phyloP scores from a whole-genome alignment of 1,139 yeast species.

The Zygosaccharomyces sapae region DNA sequence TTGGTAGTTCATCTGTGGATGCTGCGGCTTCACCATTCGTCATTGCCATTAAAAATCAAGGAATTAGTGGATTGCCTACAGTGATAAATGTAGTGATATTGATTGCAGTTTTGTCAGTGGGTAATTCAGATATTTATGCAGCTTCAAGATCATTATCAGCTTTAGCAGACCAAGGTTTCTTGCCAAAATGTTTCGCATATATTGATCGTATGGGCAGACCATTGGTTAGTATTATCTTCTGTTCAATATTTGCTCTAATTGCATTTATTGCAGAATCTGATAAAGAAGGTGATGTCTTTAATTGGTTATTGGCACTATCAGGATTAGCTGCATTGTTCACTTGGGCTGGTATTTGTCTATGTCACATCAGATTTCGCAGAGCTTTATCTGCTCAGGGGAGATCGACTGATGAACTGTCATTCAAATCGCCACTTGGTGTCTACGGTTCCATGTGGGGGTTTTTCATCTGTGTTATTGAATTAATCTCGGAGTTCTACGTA shows the following conservation, averaged over 20 bases:
- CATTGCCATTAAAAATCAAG: slow-evolving; percentile 52
- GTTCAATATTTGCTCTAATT: slow-evolving; percentile 49
- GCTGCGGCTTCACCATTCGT: slow-evolving; percentile 61
- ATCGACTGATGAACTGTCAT: slow-evolving; percentile 61
- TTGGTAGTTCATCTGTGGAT: slow-evolving; percentile 44
- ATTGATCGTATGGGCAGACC: slow-evolving; percentile 63
- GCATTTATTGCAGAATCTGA: slow-evolving; percentile 52
- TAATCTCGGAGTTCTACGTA: slow-evolving; percentile 55
- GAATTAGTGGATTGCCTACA: slow-evolving; percentile 52
- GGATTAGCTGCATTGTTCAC: slow-evolving; percentile 82
- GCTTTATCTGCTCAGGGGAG: slow-evolving; percentile 67
- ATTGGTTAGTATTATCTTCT: slow-evolving; percentile 44
- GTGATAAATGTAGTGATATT: slow-evolving; percentile 50
- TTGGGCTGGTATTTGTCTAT: slow-evolving; percentile 74
- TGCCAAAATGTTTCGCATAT: slow-evolving; percentile 52
- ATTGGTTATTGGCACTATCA: slow-evolving; percentile 77
- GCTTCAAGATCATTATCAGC: slow-evolving; percentile 64
- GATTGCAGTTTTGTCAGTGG: slow-evolving; percentile 67
- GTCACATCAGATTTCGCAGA: slow-evolving; percentile 72
- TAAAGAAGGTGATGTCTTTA: slow-evolving; percentile 63
- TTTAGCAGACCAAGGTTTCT: slow-evolving; percentile 58
- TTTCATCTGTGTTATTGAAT: slow-evolving; percentile 54
- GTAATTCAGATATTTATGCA: slow-evolving; percentile 62
- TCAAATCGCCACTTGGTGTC: slow-evolving; percentile 62
- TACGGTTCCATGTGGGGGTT: slow-evolving; percentile 66